Evolutionary conservation across 2,329 filamentous ascomycete species (phyloP), one percentile per base, ranked within the genome.

Genomic region (Nothopassalora personata): DNA sequence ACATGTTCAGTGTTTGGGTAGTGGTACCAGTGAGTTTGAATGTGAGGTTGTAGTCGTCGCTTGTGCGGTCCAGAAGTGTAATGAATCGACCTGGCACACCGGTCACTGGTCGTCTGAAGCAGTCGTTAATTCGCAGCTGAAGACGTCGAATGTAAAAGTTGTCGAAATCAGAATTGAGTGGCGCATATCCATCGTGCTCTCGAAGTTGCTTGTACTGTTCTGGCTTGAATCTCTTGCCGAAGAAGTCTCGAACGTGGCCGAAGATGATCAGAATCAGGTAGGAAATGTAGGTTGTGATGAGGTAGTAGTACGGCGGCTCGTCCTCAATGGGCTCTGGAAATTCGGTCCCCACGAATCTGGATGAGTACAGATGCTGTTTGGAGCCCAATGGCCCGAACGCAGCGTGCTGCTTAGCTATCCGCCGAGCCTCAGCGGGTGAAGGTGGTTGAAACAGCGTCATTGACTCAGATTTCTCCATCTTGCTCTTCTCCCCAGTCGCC

Each of bases 201-300:
- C 89, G 89, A 70, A 97, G 80, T 68, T 94, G 88, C 71, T 85
- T 86, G 76, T 97, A 97, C 70, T 91, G 88, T 72, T 89, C 85
- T 74, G 91, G 85, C 72, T 88, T 88, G 77, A 99, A 97, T 62
- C 90, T 86, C 81, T 97, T 97, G 74, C 94, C 93, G 73, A 99
- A 97, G 77, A 97, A 97, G 74, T 99, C 94, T 72, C 93, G 87
- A 61, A 97, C 86, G 73, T 99, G 94, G 58, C 94, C 94, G 65
- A 97, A 92, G 65, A 94, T 86, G 73, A 99, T 97, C 69, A 99
- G 84, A 67, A 97, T 87, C 64, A 99, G 83, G 76, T 99, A 99
- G 77, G 91, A 97, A 76, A 99, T 90, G 80, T 99, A 99, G 70
- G 94, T 99, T 36, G 94, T 97, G 67, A 99, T 83, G 70, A 99